A percentile compares a stretch with the other conserved stretches of the same genome.
Conservation (phyloP, 306 rosid genomes). For the Clitoria ternatea region DNA sequence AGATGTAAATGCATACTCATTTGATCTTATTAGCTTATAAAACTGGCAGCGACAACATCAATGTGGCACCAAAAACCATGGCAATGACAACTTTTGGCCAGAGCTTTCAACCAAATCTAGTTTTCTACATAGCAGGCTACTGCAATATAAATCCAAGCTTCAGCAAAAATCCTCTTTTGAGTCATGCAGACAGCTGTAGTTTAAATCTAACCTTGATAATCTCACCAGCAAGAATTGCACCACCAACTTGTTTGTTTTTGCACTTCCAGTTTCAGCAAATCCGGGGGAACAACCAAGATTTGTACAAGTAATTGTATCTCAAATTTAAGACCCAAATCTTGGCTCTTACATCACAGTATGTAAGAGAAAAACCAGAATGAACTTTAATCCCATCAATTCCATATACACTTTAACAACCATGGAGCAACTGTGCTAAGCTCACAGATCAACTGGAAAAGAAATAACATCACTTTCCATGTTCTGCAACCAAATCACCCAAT, state of each 20-base stretch:
- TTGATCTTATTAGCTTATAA: neutral
- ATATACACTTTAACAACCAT: conserved; percentile 4
- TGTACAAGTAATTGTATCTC: neutral
- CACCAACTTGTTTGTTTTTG: neutral
- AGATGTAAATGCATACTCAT: no score
- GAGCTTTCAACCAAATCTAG: neutral
- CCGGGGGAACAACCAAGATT: neutral
- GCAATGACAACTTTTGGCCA: neutral
- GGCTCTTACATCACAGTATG: neutral
- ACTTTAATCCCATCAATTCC: neutral
- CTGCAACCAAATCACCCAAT: conserved; percentile 2
- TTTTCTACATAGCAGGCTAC: neutral
- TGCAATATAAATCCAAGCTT: neutral
- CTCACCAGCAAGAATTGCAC: neutral
- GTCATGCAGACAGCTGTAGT: neutral
- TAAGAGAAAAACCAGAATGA: neutral
- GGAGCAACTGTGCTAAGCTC: conserved; percentile 3
- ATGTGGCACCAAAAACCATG: neutral
- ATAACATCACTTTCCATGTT: conserved; percentile 2
- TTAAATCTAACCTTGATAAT: neutral
- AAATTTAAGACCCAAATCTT: neutral
- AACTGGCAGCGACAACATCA: neutral
- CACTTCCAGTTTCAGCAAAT: neutral
- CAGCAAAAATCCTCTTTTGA: neutral
- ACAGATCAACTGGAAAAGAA: neutral